Conservation (phyloP, 257 asterid genomes). For the Leonotis leonurus region DNA sequence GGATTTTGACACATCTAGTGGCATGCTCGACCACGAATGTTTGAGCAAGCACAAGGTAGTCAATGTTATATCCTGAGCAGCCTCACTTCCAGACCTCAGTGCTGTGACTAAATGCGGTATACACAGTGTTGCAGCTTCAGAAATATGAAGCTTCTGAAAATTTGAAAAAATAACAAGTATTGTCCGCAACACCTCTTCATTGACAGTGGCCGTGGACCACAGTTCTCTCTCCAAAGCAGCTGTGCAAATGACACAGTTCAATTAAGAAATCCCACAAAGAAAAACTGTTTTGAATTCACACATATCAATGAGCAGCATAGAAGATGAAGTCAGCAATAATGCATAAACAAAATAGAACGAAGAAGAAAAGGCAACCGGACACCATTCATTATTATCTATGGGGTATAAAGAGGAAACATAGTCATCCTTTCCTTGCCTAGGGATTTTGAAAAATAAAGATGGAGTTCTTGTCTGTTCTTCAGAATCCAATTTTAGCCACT, state of each 20-base stretch:
- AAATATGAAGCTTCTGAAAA: constrained; percentile 62
- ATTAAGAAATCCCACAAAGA: constrained; percentile 7
- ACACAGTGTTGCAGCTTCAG: constrained; percentile 71
- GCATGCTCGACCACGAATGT: constrained; percentile 80
- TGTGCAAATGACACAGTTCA: constrained; percentile 34
- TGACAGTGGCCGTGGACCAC: constrained; percentile 46
- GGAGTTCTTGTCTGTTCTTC: neutral
- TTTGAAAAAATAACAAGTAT: constrained; percentile 63
- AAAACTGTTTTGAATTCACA: neutral
- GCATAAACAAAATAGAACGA: neutral
- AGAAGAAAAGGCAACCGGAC: neutral
- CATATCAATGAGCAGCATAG: neutral
- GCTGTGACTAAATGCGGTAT: constrained; percentile 71
- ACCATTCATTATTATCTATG: neutral
- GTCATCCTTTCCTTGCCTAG: neutral
- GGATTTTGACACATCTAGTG: constrained; percentile 62
- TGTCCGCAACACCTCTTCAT: constrained; percentile 69
- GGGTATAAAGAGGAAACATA: neutral
- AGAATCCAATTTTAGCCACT: constrained; percentile 3
- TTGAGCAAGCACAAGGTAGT: constrained; percentile 60
- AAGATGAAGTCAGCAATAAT: neutral
- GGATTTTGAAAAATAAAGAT: constrained; percentile 4
- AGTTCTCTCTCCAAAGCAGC: constrained; percentile 77
- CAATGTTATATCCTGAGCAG: constrained; percentile 58
- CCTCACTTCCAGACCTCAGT: constrained; percentile 62